phyloP scores from a whole-genome alignment of 345 rosid genomes.

The Heritiera littoralis region DNA sequence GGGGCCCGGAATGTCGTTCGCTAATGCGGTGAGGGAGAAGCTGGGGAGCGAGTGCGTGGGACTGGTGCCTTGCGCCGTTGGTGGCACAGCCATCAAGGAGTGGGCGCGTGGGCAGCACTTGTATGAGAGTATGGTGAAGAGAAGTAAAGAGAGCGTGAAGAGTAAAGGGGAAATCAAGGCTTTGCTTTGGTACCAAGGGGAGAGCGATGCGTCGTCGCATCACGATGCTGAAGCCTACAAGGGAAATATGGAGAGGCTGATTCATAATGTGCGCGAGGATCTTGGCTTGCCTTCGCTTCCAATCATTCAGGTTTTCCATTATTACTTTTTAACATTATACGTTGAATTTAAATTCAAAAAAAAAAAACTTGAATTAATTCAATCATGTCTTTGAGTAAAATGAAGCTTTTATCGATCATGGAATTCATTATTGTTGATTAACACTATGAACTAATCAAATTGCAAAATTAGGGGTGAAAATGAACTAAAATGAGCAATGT shows the following conservation, averaged over 20 bases:
- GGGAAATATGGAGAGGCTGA: conserved; percentile 56
- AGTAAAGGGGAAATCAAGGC: conserved; percentile 68
- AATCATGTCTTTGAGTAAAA: too few species aligned
- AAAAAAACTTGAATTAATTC: too few species aligned
- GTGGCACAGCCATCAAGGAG: conserved; percentile 81
- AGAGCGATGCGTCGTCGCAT: conserved; percentile 62
- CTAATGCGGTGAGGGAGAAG: conserved; percentile 48
- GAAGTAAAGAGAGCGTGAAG: conserved; percentile 58
- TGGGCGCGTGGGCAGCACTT: conserved; percentile 74
- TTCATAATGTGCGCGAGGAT: conserved; percentile 63
- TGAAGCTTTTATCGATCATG: too few species aligned
- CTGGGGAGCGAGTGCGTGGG: conserved; percentile 36
- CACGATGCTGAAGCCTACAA: conserved; percentile 65
- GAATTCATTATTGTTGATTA: too few species aligned
- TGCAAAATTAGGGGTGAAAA: too few species aligned
- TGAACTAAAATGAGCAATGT: too few species aligned
- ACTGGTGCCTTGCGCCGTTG: conserved; percentile 83
- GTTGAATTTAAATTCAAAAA: too few species aligned
- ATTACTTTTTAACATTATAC: neutral
- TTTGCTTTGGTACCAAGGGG: conserved; percentile 92
- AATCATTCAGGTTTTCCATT: conserved; percentile 53
- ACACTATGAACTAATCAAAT: too few species aligned
- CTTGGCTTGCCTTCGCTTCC: conserved; percentile 74
- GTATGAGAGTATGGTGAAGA: conserved; percentile 72
- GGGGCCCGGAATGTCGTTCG: conserved; percentile 91